Base-by-base conservation (phyloP, 371 early-diverging fungal species). In the Blakeslea trispora region DNA sequence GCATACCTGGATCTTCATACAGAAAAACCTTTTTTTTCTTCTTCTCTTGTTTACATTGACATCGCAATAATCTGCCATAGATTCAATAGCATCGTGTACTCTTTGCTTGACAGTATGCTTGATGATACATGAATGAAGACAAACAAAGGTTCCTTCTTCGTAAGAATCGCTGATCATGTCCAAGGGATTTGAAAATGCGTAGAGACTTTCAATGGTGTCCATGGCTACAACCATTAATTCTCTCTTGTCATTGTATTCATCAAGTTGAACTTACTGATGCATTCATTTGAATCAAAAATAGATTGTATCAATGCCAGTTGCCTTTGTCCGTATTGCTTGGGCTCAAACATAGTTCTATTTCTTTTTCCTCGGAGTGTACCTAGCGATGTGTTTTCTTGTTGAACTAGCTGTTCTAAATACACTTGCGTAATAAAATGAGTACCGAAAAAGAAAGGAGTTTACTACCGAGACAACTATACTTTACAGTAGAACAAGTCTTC, bases 401-500 rank as follows among this genome's bases (percentile, higher is more conserved):
- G 60, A 0, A 65, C 47, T 9, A 60, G 28, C 21, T 65, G 44
- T 11, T 65, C 66, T 35, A 65, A 45, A 17, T 56, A 35, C 19
- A 65, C 66, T 65, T 43, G n/a, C n/a, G n/a, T 19, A 45, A 14
- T 37, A 8, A 37, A 24, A 28, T 9, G 14, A 44, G 1, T 5
- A 37, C 7, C 50, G n/a, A n/a, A n/a, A n/a, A n/a, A n/a, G n/a
- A n/a, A n/a, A n/a, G n/a, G n/a, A n/a, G n/a, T n/a, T n/a, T n/a
- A n/a, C n/a, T n/a, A n/a, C n/a, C n/a, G n/a, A 47, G 40, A 24
- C 11, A 34, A 4, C 6, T 17, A 24, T 1, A 28, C 23, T 34
- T 52, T 65, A 65, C 66, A 24, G 35, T 65, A 65, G 45, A 65
- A 65, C 22, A 65, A 24, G 23, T 65, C 66, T 45, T 65, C 66